Evolutionary conservation across 495 filamentous ascomycete species (phyloP).

Genomic region (Haplographium delicatum): DNA sequence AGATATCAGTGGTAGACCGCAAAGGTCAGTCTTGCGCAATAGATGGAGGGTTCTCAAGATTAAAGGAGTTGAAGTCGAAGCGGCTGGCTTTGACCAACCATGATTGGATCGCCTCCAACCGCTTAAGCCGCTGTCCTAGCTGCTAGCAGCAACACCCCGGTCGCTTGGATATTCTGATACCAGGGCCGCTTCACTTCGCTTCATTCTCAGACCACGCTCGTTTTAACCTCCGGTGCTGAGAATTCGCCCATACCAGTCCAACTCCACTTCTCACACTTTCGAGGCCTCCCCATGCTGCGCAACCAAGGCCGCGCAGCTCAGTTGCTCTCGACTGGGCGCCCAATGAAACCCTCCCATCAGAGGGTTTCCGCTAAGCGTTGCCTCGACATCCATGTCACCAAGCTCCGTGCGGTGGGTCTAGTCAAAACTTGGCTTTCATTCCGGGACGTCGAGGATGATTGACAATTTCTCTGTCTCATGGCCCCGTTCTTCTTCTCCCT

Average conservation of each 20-base stretch:
- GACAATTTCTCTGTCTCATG: slow-evolving; percentile 15
- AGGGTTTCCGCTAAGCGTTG: not conserved
- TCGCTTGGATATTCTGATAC: not conserved
- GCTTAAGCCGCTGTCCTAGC: not conserved
- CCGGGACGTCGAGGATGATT: slow-evolving; percentile 1
- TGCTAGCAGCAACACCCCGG: not conserved
- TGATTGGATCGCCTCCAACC: slow-evolving; percentile 1
- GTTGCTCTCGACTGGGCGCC: not conserved
- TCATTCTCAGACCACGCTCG: not conserved
- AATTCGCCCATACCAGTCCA: not conserved
- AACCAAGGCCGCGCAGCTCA: slow-evolving; percentile 11
- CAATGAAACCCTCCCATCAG: not conserved
- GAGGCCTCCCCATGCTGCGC: not conserved
- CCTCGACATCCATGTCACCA: not conserved
- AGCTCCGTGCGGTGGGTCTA: not conserved
- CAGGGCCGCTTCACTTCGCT: not conserved
- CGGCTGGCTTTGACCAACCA: not conserved
- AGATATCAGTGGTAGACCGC: not conserved
- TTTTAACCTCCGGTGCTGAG: not conserved
- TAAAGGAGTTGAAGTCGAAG: not conserved
- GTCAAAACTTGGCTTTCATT: not conserved
- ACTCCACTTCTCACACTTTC: not conserved
- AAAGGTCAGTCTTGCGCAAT: not conserved
- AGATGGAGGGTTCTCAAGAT: not conserved
- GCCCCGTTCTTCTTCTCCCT: not conserved